Evolutionary conservation across 768 basidiomycete species (phyloP), one percentile per base, ranked within the genome.

Genomic region (Atractiella rhizophila): DNA sequence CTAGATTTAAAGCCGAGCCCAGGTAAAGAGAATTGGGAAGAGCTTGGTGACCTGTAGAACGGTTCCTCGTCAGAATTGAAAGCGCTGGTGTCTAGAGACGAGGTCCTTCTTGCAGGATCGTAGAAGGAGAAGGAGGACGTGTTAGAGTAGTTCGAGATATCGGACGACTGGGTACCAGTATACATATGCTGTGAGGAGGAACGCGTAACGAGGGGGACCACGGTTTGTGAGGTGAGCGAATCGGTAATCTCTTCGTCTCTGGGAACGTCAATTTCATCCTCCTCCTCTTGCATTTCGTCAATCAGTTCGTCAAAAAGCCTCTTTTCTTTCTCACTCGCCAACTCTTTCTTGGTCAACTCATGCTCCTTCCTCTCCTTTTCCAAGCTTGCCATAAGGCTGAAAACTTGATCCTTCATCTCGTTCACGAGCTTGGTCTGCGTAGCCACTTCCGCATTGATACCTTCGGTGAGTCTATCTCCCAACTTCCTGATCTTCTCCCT

Each of bases 401-500:
- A 62, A 20, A 63, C 54, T 48, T 62, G 59, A 37, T 57, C 56
- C 23, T 59, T 44, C 56, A 61, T 58, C 46, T 62, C 59, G 29
- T 47, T 48, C 19, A 61, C 52, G 16, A 60, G 50, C 40, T 55
- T 48, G 29, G 50, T 47, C 37, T 54, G 55, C 4, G 54, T 51
- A 23, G 47, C 44, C 4, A 51, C 50, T 18, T 15, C 3, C 11
- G 20, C n/a, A 28, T 13, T 32, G 19, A 37, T 35, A 6, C 18
- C 13, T 5, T 35, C 29, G 35, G 46, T 33, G 9, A 47, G 37
- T 13, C 45, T 35, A 35, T 48, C 46, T 6, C 46, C 43, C 4
- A 48, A 31, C 28, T 48, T 48, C 10, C 46, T 18, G 13, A 48
- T 29, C 32, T 45, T 48, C 19, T 80, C 80, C 12, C 76, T 66